Evolutionary conservation across 768 basidiomycete species (phyloP).

Genomic region (Termitomyces sp.): DNA sequence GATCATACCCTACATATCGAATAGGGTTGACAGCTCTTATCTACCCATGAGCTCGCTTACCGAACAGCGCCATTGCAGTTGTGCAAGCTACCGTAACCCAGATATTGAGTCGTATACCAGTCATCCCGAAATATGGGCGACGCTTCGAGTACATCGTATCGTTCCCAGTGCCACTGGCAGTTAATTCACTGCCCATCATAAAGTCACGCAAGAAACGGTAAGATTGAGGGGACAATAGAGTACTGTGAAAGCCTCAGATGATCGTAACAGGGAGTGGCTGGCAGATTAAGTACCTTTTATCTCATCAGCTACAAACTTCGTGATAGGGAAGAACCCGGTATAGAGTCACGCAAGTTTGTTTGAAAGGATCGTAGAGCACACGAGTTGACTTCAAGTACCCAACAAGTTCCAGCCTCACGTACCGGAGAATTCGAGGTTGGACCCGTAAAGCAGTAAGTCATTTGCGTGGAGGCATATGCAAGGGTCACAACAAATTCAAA

Average conservation of each 20-base stretch:
- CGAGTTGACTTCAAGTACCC: background rate
- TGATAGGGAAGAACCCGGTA: background rate
- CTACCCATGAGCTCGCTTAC: constrained; percentile 18
- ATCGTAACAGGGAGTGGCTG: background rate
- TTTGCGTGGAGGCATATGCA: too few species aligned
- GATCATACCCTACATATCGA: constrained; percentile 35
- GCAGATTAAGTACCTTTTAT: background rate
- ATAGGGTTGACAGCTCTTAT: background rate
- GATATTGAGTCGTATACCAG: constrained; percentile 35
- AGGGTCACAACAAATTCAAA: too few species aligned
- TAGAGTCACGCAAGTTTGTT: background rate
- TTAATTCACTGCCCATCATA: constrained; percentile 8
- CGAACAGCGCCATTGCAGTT: constrained; percentile 47
- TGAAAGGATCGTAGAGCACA: background rate
- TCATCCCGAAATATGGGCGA: constrained; percentile 37
- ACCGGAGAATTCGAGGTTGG: too few species aligned
- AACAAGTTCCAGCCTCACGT: too few species aligned
- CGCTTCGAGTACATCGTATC: constrained; percentile 6
- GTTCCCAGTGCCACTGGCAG: background rate
- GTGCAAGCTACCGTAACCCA: constrained; percentile 48
- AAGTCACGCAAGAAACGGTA: background rate
- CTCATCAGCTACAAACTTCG: background rate
- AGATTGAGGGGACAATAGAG: background rate
- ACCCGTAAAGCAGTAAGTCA: too few species aligned
- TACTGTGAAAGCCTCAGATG: background rate